Evolutionary conservation across 306 rosid genomes (phyloP).

Genomic region (Chamaecrista fasciculata): DNA sequence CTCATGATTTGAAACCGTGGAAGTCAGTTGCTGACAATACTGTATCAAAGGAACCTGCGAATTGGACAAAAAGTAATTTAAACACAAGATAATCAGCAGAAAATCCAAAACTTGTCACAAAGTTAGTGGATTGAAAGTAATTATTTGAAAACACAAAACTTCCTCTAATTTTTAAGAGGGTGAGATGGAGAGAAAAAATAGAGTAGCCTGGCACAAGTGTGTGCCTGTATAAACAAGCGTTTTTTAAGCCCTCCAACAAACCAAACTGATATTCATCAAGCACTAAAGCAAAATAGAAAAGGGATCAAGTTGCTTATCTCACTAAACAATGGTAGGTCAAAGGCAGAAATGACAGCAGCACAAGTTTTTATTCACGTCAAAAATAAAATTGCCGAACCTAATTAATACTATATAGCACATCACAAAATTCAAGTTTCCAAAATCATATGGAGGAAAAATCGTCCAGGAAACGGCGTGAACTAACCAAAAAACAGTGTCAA

Average conservation of each 20-base stretch:
- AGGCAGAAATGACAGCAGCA: not conserved
- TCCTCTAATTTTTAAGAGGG: not conserved
- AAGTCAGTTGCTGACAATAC: slow-evolving; percentile 83
- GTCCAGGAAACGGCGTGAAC: not conserved
- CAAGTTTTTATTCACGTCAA: not conserved
- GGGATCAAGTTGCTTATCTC: too few relatives aligned
- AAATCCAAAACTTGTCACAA: not conserved
- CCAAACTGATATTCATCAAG: not conserved
- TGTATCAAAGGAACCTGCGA: slow-evolving; percentile 92
- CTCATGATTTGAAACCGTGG: slow-evolving; percentile 92
- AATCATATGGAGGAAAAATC: not conserved
- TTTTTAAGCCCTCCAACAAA: not conserved
- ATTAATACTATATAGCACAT: not conserved
- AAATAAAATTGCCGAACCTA: not conserved
- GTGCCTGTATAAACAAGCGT: not conserved
- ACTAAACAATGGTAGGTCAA: not conserved
- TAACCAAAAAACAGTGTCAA: not conserved
- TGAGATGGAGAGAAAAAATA: not conserved
- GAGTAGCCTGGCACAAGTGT: not conserved
- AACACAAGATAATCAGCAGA: not conserved
- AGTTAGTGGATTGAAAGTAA: not conserved
- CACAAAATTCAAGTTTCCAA: not conserved
- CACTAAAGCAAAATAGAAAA: not conserved
- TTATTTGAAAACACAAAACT: not conserved
- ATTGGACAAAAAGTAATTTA: not conserved